Conservation (phyloP, 2,329 filamentous ascomycete genomes). For the Aspergillus calidoustus region DNA sequence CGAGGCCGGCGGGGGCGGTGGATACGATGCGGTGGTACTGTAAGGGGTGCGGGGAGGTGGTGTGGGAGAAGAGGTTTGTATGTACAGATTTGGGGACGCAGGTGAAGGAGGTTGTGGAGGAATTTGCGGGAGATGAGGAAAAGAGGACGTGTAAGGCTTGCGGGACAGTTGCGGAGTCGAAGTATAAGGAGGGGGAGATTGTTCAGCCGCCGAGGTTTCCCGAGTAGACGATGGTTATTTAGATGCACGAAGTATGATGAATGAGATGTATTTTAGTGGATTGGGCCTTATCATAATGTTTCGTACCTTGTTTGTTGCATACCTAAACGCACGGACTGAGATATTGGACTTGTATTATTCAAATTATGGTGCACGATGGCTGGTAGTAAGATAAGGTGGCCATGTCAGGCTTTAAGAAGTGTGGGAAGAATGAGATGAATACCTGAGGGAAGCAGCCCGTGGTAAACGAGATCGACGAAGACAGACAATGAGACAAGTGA, state of each 20-base stretch:
- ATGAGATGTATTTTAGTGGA: not conserved
- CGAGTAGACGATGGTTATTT: constrained; percentile 26
- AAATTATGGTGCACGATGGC: constrained; percentile 15
- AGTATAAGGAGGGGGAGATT: constrained; percentile 46
- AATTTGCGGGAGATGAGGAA: constrained; percentile 71
- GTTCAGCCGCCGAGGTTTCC: constrained; percentile 47
- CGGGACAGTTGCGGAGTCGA: constrained; percentile 70
- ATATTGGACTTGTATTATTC: constrained; percentile 4
- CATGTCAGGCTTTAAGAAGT: constrained; percentile 14
- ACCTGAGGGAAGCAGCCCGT: not conserved
- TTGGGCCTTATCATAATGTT: not conserved
- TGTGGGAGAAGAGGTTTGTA: constrained; percentile 86
- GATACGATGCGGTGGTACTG: constrained; percentile 95
- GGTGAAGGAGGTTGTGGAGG: constrained; percentile 88
- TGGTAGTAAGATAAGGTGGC: constrained; percentile 9
- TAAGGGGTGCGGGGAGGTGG: constrained; percentile 67
- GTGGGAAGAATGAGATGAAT: constrained; percentile 10
- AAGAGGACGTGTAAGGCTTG: constrained; percentile 78
- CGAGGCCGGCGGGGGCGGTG: constrained; percentile 68
- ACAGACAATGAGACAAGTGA: constrained; percentile 6
- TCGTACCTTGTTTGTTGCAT: not conserved
- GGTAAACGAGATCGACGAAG: constrained; percentile 16
- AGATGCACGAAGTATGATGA: constrained; percentile 1
- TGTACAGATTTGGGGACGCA: constrained; percentile 91
- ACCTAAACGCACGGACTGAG: not conserved